Conservation (phyloP, 2,329 filamentous ascomycete species). For the Xylaria sp. region DNA sequence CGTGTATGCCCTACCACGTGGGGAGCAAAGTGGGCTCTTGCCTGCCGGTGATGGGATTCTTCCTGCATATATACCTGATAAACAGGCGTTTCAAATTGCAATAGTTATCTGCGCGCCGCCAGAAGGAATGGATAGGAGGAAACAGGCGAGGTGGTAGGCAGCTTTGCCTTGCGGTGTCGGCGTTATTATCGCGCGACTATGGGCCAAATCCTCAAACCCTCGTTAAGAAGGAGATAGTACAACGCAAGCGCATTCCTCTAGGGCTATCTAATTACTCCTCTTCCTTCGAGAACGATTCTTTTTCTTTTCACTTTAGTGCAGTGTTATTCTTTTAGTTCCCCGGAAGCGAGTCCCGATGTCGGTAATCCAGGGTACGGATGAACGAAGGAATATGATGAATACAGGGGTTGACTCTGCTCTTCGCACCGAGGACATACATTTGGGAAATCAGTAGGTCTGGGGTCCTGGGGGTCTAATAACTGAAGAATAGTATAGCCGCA, state of each 20-base stretch:
- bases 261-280: too few relatives aligned
- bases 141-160: neutral
- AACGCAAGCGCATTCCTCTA: neutral
- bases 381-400: neutral
- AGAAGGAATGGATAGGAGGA: too few relatives aligned
- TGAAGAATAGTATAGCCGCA: neutral
- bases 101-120: neutral
- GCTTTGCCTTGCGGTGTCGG: neutral
- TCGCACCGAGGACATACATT: neutral
- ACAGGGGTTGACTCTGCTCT: neutral
- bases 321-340: too few relatives aligned
- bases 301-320: neutral
- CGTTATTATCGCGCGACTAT: neutral
- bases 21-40: neutral
- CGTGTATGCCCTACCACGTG: slow-evolving; percentile 2
- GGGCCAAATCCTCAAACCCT: neutral
- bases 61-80: slow-evolving; percentile 6
- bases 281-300: neutral
- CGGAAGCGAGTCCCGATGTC: neutral
- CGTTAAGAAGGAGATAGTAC: neutral
- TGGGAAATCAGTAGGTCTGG: neutral
- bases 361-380: neutral
- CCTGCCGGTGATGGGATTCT: slow-evolving; percentile 2
- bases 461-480: neutral
- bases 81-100: neutral